Conservation (phyloP, 352 stramenopile genomes). For the Globisporangium canariense region DNA sequence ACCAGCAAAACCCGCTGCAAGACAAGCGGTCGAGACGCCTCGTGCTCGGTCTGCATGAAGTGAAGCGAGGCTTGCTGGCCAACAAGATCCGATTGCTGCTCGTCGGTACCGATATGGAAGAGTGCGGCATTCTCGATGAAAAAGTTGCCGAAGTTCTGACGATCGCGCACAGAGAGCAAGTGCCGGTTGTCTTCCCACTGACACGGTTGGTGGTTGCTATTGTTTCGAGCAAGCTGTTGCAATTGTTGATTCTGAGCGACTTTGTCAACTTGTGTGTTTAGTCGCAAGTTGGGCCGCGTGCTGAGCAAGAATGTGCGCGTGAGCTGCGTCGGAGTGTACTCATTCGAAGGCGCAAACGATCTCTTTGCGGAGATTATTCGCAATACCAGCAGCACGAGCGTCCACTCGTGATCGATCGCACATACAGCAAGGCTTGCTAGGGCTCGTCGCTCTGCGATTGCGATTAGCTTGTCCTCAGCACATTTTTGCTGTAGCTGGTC, state of each 20-base stretch:
- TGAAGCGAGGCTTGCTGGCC: slow-evolving; percentile 7
- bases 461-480: neutral
- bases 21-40: slow-evolving; percentile 18
- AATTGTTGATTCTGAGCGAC: neutral
- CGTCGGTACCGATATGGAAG: slow-evolving; percentile 12
- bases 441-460: neutral
- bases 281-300: slow-evolving; percentile 87
- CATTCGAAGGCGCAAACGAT: slow-evolving; percentile 92
- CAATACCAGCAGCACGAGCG: neutral
- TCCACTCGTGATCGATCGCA: neutral
- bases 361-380: slow-evolving; percentile 52
- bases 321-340: slow-evolving; percentile 94
- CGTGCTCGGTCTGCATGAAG: slow-evolving; percentile 19
- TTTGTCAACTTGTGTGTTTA: slow-evolving; percentile 21
- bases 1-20: slow-evolving; percentile 12
- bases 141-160: slow-evolving; percentile 12
- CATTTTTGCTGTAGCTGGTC: neutral
- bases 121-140: slow-evolving; percentile 12
- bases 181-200: slow-evolving; percentile 13
- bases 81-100: slow-evolving; percentile 15
- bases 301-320: slow-evolving; percentile 93
- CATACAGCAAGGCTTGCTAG: slow-evolving; percentile 1
- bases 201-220: slow-evolving; percentile 7
- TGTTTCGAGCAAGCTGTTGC: neutral
- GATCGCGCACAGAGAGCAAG: slow-evolving; percentile 7